Evolutionary conservation across 495 filamentous ascomycete genomes (phyloP).

Genomic region (Cercophora scortea): DNA sequence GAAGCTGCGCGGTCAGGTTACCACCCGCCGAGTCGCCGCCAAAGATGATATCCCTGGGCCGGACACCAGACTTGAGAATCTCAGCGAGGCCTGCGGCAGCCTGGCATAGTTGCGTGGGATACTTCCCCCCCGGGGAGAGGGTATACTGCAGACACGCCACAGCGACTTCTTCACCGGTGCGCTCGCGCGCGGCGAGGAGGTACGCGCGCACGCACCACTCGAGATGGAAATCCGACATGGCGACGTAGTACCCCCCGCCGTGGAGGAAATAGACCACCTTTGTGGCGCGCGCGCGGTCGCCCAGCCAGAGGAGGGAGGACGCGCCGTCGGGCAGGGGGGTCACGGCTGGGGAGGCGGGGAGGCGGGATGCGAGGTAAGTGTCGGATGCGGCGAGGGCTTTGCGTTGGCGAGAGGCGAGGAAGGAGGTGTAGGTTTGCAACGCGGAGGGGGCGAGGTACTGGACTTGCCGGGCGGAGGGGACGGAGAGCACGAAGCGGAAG

Average conservation of each 20-base stretch:
- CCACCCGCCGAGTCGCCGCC: conserved; percentile 28
- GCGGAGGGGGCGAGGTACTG: conserved; percentile 9
- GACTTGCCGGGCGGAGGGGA: conserved; percentile 9
- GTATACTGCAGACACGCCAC: conserved; percentile 26
- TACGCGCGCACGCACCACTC: conserved; percentile 21
- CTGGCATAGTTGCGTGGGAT: conserved; percentile 21
- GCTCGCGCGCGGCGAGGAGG: conserved; percentile 6
- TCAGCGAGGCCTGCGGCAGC: conserved; percentile 17
- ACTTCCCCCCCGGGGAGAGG: conserved; percentile 16
- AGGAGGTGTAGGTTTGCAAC: conserved; percentile 4
- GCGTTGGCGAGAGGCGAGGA: conserved; percentile 4
- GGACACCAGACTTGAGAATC: conserved; percentile 13
- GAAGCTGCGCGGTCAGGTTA: conserved; percentile 19
- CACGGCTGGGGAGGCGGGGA: conserved; percentile 8
- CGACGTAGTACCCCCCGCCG: conserved; percentile 23
- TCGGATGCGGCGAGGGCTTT: background rate
- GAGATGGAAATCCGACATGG: conserved; percentile 14
- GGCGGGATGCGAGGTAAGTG: conserved; percentile 8
- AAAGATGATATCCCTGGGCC: conserved; percentile 16
- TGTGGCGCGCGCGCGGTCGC: conserved; percentile 17
- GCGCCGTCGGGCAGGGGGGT: conserved; percentile 6
- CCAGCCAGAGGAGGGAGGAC: conserved; percentile 23
- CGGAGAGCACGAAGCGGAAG: conserved; percentile 11
- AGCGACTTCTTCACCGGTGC: conserved; percentile 15
- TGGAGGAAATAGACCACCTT: conserved; percentile 29